These are phyloP conservation scores for Amanita phalloides DNA, from an alignment of 768 basidiomycete species.

Conservation along the genomic window DNA sequence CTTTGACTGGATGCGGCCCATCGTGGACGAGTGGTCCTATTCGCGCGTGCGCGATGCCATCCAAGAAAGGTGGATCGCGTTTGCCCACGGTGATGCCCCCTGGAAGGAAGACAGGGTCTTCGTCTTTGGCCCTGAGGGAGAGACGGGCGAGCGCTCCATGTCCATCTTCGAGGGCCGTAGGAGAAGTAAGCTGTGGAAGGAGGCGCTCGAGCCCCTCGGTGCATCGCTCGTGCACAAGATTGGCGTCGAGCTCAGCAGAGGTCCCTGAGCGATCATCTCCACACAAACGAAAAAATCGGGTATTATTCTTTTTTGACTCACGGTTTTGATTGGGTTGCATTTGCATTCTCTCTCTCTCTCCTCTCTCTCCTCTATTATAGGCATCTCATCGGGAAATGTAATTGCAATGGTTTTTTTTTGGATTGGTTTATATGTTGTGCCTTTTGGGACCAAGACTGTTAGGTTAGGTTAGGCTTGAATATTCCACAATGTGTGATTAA, in stretches of 20 bases:
- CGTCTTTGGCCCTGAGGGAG: slow-evolving; percentile 78
- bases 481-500: too few relatives aligned
- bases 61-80: slow-evolving; percentile 66
- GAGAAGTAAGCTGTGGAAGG: slow-evolving; percentile 48
- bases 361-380: not conserved
- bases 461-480: too few relatives aligned
- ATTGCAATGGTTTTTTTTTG: not conserved
- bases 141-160: slow-evolving; percentile 60
- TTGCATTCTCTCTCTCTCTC: not conserved
- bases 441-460: not conserved
- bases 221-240: slow-evolving; percentile 59
- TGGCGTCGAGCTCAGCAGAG: slow-evolving; percentile 63
- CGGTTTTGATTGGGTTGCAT: not conserved
- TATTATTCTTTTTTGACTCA: not conserved
- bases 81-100: slow-evolving; percentile 63
- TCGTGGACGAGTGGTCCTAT: slow-evolving; percentile 61
- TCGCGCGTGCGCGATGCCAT: slow-evolving; percentile 57
- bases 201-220: slow-evolving; percentile 60
- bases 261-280: slow-evolving; percentile 26
- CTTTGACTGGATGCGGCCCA: slow-evolving; percentile 41
- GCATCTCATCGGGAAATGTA: not conserved
- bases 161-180: slow-evolving; percentile 59
- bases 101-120: slow-evolving; percentile 64
- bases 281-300: not conserved
- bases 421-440: not conserved